These are phyloP conservation scores for Aspergillus ruber DNA, from an alignment of 2,329 filamentous ascomycete species.

Conservation along the genomic window DNA sequence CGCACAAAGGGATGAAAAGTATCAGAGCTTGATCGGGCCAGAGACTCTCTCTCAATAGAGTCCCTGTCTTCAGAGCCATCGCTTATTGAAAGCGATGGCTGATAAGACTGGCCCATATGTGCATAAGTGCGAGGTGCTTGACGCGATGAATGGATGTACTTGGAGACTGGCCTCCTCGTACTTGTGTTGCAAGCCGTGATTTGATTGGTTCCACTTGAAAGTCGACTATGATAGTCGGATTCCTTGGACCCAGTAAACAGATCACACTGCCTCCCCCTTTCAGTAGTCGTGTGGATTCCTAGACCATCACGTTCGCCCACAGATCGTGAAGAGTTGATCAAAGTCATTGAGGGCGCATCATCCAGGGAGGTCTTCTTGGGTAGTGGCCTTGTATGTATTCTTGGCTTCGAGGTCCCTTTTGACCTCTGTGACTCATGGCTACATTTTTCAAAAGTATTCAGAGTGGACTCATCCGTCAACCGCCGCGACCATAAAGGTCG, in stretches of 20 bases:
- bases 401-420: conserved; percentile 17
- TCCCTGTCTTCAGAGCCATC: conserved; percentile 39
- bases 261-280: conserved; percentile 31
- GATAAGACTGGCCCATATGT: conserved; percentile 45
- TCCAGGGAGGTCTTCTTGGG: conserved; percentile 48
- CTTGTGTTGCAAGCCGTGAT: conserved; percentile 42
- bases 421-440: conserved; percentile 15
- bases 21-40: conserved; percentile 16
- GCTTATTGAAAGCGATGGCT: conserved; percentile 43
- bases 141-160: conserved; percentile 51
- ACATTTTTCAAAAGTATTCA: conserved; percentile 10
- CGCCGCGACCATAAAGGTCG: conserved; percentile 5
- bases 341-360: conserved; percentile 37
- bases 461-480: conserved; percentile 4
- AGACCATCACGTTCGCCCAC: conserved; percentile 52
- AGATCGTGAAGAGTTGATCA: conserved; percentile 51
- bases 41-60: conserved; percentile 40
- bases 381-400: conserved; percentile 50
- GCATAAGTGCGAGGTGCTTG: conserved; percentile 51
- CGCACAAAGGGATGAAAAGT: conserved; percentile 21
- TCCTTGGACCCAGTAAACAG: conserved; percentile 30
- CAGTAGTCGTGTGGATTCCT: conserved; percentile 43
- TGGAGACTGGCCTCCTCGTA: conserved; percentile 43
- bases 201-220: conserved; percentile 51
- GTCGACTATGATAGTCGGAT: conserved; percentile 44